phyloP scores from a whole-genome alignment of 257 asterid species.

The Solanum habrochaites region DNA sequence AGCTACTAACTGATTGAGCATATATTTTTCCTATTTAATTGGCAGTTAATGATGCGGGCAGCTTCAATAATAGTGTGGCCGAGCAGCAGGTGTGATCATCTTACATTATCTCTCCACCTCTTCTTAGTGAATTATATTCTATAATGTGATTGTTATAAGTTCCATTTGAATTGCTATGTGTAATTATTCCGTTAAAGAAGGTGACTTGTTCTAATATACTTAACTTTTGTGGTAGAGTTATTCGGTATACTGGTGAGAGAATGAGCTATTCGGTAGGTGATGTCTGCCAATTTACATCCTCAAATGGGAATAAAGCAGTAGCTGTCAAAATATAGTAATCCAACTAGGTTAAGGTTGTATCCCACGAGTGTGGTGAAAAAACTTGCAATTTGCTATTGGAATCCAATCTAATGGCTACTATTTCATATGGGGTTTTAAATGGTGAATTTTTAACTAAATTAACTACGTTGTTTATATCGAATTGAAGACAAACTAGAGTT shows the following conservation, averaged over 20 bases:
- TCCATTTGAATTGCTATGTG: neutral
- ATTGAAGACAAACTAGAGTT: no score
- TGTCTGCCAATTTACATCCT: neutral
- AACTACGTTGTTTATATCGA: no score
- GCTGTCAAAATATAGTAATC: neutral
- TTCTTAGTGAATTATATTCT: neutral
- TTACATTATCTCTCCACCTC: neutral
- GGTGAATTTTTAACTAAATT: no score
- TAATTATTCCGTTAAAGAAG: neutral
- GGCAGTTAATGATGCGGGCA: constrained; percentile 86
- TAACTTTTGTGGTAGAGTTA: neutral
- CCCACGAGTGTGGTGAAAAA: neutral
- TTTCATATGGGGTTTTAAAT: no score
- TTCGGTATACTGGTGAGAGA: neutral
- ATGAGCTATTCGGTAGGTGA: neutral
- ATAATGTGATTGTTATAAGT: neutral
- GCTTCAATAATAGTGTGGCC: constrained; percentile 95
- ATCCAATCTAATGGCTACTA: neutral
- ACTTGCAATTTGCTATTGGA: neutral
- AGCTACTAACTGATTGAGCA: neutral
- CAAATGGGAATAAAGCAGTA: neutral
- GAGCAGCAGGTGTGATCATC: constrained; percentile 77
- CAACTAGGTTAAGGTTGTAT: neutral
- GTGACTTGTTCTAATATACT: neutral
- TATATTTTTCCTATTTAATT: constrained; percentile 14